Percentiles rank a stretch among this genome's conserved stretches.
Conservation (phyloP, 2,329 filamentous ascomycete genomes). For the Penicillium janthinellum region DNA sequence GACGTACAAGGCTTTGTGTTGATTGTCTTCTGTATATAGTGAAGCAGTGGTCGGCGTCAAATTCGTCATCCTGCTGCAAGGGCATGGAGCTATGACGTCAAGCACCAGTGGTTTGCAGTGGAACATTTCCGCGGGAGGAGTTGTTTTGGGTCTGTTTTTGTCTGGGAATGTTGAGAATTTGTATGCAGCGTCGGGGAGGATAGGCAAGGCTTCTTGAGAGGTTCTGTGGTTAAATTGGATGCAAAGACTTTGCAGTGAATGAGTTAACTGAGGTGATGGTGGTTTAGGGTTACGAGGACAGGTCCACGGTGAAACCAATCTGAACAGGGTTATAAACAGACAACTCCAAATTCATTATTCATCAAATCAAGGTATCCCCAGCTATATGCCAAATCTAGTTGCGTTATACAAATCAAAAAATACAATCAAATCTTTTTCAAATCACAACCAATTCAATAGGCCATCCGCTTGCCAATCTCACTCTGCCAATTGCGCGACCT, state of each 20-base stretch:
- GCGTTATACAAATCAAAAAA: slow-evolving; percentile 8
- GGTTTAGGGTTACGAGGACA: not conserved
- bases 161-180: not conserved
- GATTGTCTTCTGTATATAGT: not conserved
- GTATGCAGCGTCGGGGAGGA: not conserved
- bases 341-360: not conserved
- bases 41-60: not conserved
- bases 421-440: not conserved
- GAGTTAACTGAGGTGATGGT: not conserved
- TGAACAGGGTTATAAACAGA: not conserved
- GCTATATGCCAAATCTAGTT: slow-evolving; percentile 5
- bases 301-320: not conserved
- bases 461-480: slow-evolving; percentile 82
- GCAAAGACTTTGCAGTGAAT: not conserved
- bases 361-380: not conserved
- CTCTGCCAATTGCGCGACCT: slow-evolving; percentile 76
- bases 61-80: too few relatives aligned
- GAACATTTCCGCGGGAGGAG: not conserved
- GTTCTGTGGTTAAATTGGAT: not conserved
- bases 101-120: not conserved
- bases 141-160: not conserved
- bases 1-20: too few relatives aligned
- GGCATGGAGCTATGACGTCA: not conserved
- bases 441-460: slow-evolving; percentile 21
- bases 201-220: not conserved